phyloP scores from a whole-genome alignment of 139 green algal genomes.

The Yamagishiella unicocca region DNA sequence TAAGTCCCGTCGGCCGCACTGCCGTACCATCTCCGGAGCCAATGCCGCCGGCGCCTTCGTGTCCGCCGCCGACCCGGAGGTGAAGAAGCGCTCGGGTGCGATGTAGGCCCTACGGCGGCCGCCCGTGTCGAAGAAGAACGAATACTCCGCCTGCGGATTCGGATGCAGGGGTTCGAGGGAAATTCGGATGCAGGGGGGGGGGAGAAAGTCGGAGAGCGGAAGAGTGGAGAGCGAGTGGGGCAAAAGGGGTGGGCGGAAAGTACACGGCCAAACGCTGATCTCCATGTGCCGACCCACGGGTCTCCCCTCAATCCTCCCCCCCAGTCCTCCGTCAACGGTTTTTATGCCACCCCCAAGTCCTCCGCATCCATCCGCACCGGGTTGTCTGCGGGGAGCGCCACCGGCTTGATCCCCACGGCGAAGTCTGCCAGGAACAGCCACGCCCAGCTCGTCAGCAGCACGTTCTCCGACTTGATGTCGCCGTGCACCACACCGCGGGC shows the following conservation, averaged over 20 bases:
- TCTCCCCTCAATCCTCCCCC: too few relatives aligned
- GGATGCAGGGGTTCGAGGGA: neutral
- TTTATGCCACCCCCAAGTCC: too few relatives aligned
- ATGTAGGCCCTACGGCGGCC: slow-evolving; percentile 93
- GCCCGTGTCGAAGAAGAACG: slow-evolving; percentile 97
- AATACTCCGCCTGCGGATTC: slow-evolving; percentile 90
- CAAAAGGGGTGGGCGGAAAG: neutral
- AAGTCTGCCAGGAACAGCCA: slow-evolving; percentile 95
- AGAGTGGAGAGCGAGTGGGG: neutral
- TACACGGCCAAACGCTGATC: too few relatives aligned
- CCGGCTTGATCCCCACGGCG: slow-evolving; percentile 92
- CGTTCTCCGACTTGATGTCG: slow-evolving; percentile 97
- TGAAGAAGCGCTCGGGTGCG: slow-evolving; percentile 92
- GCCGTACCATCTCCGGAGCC: slow-evolving; percentile 57
- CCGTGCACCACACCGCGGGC: slow-evolving; percentile 87
- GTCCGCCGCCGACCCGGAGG: neutral
- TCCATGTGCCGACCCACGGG: too few relatives aligned
- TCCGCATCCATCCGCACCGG: slow-evolving; percentile 71
- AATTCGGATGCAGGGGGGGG: neutral
- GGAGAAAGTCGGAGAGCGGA: too few relatives aligned
- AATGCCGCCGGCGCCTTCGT: neutral
- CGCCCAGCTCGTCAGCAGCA: slow-evolving; percentile 94
- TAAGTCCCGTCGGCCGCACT: too few relatives aligned
- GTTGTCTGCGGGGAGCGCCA: slow-evolving; percentile 93
- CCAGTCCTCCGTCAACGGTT: too few relatives aligned